Conservation (phyloP, 2,329 filamentous ascomycete genomes). For the Aciculosporium take region DNA sequence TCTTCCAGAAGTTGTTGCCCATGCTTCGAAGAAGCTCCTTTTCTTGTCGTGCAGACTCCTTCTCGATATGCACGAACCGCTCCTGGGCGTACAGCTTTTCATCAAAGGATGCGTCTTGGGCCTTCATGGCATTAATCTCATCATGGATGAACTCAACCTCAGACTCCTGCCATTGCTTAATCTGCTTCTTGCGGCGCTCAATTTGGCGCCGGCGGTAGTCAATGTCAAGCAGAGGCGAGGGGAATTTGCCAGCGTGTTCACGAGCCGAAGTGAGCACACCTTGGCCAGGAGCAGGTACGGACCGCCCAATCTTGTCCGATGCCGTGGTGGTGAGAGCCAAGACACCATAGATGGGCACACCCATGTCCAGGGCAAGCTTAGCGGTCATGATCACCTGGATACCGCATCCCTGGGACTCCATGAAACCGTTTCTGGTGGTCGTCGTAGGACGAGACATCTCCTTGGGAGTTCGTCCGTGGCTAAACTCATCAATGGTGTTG, state of each 20-base stretch:
- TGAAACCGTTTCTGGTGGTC: constrained; percentile 93
- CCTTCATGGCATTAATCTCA: constrained; percentile 82
- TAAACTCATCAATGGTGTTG: constrained; percentile 93
- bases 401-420: constrained; percentile 98
- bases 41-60: constrained; percentile 72
- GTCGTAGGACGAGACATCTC: constrained; percentile 98
- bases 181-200: constrained; percentile 82
- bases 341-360: constrained; percentile 92
- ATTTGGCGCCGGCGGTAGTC: constrained; percentile 94
- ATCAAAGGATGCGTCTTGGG: constrained; percentile 58
- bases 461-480: constrained; percentile 81
- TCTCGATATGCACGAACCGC: constrained; percentile 73
- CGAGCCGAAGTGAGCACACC: constrained; percentile 93
- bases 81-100: constrained; percentile 77
- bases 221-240: constrained; percentile 89
- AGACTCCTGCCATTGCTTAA: constrained; percentile 92
- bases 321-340: constrained; percentile 88
- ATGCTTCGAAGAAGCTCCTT: constrained; percentile 85
- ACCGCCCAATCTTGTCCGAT: constrained; percentile 97
- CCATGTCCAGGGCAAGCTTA: constrained; percentile 92
- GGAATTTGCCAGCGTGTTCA: constrained; percentile 81
- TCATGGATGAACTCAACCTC: constrained; percentile 88
- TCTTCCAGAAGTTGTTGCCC: constrained; percentile 99
- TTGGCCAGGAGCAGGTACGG: constrained; percentile 88
- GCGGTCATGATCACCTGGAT: constrained; percentile 98